Conservation (phyloP, 1,139 yeast species). For the Candida freyschussii region DNA sequence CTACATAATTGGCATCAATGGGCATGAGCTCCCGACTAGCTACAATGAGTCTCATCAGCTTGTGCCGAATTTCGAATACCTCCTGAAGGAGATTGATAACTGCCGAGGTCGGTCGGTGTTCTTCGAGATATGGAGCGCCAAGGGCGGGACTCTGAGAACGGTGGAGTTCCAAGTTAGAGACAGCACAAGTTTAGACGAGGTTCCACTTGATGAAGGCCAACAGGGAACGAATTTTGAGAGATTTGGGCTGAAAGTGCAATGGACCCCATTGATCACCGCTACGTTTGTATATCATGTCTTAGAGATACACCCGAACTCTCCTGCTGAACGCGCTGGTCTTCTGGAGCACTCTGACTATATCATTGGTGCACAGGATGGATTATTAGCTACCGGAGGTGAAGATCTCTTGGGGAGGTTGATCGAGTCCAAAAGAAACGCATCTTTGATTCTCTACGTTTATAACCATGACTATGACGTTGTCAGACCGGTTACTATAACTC, state of each 20-base stretch:
- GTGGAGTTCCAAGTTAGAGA: slow-evolving; percentile 42
- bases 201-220: slow-evolving; percentile 20
- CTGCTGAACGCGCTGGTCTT: slow-evolving; percentile 81
- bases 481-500: slow-evolving; percentile 79
- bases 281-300: slow-evolving; percentile 88
- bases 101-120: slow-evolving; percentile 37
- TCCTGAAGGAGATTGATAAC: slow-evolving; percentile 28
- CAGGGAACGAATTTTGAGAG: slow-evolving; percentile 27
- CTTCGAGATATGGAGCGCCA: slow-evolving; percentile 81
- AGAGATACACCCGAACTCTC: slow-evolving; percentile 69
- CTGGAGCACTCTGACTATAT: slow-evolving; percentile 85
- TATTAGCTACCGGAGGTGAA: slow-evolving; percentile 83
- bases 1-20: slow-evolving; percentile 72
- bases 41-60: slow-evolving; percentile 31
- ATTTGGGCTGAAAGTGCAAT: slow-evolving; percentile 67
- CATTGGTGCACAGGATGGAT: slow-evolving; percentile 82
- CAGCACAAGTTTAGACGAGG: slow-evolving; percentile 28
- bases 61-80: slow-evolving; percentile 33
- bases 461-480: slow-evolving; percentile 82
- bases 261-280: slow-evolving; percentile 71
- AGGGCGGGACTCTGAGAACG: slow-evolving; percentile 68
- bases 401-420: slow-evolving; percentile 67
- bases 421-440: slow-evolving; percentile 52
- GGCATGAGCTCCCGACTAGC: slow-evolving; percentile 60
- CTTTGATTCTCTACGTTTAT: slow-evolving; percentile 63